Evolutionary conservation across 345 rosid genomes (phyloP), one percentile per base, ranked within the genome.

Genomic region (Hevea brasiliensis): DNA sequence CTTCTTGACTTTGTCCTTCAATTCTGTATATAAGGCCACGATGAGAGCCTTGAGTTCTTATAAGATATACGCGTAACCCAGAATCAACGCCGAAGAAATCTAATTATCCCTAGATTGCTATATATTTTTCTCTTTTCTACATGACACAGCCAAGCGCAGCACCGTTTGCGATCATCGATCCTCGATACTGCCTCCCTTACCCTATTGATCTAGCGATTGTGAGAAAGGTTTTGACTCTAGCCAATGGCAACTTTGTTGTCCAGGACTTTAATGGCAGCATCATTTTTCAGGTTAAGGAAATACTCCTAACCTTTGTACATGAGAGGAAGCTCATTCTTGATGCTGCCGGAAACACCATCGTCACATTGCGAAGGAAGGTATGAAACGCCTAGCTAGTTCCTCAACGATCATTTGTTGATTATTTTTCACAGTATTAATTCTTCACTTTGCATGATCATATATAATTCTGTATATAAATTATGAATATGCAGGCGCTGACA

Each of bases 241-340:
- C 29, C 4, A 72, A 66, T 23, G 72, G 79, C 29, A 64, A 72
- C 21, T 81, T 81, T 0, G 14, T 54, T n/a, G 61, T 81, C 74
- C 58, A 29, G 0, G 81, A 81, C 50, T 18, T 69, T 44, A 47
- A 71, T n/a, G 83, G 72, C 35, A 77, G 42, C 29, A 1, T 72
- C 67, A 29, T 84, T 21, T 77, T 77, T 74, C 76, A 48, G 51
- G 76, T 79, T 47, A 77, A 79, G 45, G 72, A 65, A 15, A 78
- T 70, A 18, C 40, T 57, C 47, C 45, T 68, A 6, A 60, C 77
- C 68, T 59, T 59, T 27, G 70, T 69, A 37, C 81, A 44, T 29
- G 70, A 65, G 10, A 50, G n/a, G 23, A 75, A 73, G 14, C 58
- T 12, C 26, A 44, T 84, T 7, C 66, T 81, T 15, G 79, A 75